These are phyloP conservation scores for Solanum chmielewskii DNA, from an alignment of 257 asterid genomes.

Conservation along the genomic window DNA sequence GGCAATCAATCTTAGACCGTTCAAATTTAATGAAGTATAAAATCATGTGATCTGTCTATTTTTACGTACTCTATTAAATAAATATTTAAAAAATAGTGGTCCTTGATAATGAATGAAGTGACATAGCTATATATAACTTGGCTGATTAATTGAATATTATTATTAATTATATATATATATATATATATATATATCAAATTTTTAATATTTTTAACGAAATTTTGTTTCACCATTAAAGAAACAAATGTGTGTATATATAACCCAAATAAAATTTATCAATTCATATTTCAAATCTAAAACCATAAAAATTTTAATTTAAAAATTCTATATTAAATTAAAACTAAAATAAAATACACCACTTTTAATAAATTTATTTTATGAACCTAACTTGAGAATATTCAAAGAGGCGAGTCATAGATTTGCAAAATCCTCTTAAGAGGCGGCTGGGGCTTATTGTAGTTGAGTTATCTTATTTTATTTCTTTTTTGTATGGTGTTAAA, in stretches of 20 bases:
- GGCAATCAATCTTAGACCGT: neutral
- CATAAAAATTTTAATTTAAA: no score
- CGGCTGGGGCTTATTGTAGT: neutral
- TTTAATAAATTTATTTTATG: neutral
- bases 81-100: neutral
- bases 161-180: no score
- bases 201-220: rapidly evolving
- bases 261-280: no score
- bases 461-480: neutral
- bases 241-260: neutral
- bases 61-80: no score
- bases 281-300: neutral
- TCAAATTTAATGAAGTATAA: no score
- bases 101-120: neutral
- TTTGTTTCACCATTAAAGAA: no score
- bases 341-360: neutral
- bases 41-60: neutral
- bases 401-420: neutral
- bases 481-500: neutral
- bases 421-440: no score
- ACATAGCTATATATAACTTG: neutral
- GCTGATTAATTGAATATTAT: neutral
- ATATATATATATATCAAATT: no score
- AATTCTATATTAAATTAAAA: no score
- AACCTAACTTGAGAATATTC: neutral